These are phyloP conservation scores for Moniliella sp. DNA, from an alignment of 1,284 basidiomycete genomes.

Conservation along the genomic window DNA sequence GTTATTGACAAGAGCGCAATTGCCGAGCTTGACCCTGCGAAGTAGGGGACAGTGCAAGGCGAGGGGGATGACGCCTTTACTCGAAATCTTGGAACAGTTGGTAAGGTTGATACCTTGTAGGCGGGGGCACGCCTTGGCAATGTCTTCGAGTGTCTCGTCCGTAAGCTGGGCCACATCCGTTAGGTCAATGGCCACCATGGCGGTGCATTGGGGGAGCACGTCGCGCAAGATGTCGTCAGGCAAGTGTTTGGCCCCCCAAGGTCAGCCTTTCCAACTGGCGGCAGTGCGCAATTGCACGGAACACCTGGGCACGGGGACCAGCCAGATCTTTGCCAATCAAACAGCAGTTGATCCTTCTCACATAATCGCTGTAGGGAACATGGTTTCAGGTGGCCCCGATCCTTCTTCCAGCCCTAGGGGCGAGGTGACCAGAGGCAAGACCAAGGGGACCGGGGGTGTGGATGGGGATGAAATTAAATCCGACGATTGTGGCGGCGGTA, in stretches of 20 bases:
- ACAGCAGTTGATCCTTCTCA: too few relatives aligned
- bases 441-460: too few relatives aligned
- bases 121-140: conserved; percentile 43
- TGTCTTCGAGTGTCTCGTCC: conserved; percentile 13
- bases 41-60: conserved; percentile 54
- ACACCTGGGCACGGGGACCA: too few relatives aligned
- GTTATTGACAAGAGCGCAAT: conserved; percentile 17
- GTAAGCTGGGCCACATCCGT: conserved; percentile 37
- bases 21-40: conserved; percentile 39
- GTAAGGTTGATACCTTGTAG: conserved; percentile 76
- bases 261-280: conserved; percentile 72
- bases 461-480: too few relatives aligned
- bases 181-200: conserved; percentile 71
- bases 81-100: conserved; percentile 60
- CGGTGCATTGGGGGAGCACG: conserved; percentile 50
- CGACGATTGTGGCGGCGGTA: too few relatives aligned
- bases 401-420: too few relatives aligned
- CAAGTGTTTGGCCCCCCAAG: conserved; percentile 62
- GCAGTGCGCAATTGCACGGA: too few relatives aligned
- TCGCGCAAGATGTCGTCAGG: conserved; percentile 48
- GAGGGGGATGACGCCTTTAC: conserved; percentile 53
- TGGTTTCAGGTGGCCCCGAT: too few relatives aligned
- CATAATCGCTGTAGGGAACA: too few relatives aligned
- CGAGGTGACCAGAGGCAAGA: too few relatives aligned
- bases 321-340: too few relatives aligned